Percentiles rank a stretch among this genome's conserved stretches.
These are phyloP conservation scores for Leccinum solheimii DNA, from an alignment of 1,284 basidiomycete species.

Conservation along the genomic window DNA sequence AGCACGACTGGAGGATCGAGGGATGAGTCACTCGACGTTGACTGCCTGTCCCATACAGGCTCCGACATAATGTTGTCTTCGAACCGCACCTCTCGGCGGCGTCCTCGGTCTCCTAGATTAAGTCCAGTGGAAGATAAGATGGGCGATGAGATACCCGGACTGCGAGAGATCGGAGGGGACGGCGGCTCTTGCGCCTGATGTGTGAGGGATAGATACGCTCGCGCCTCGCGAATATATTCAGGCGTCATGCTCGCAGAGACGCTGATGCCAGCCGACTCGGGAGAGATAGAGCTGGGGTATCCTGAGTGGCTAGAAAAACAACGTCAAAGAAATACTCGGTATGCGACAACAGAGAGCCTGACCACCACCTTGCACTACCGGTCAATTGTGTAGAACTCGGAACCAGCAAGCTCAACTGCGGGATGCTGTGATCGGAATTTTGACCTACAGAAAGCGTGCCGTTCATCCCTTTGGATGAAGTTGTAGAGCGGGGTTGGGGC, in stretches of 20 bases:
- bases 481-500: constrained; percentile 8
- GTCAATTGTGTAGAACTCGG: constrained; percentile 18
- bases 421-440: constrained; percentile 18
- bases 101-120: constrained; percentile 29
- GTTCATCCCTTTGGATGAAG: constrained; percentile 15
- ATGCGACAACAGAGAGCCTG: not conserved
- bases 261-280: constrained; percentile 36
- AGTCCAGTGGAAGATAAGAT: constrained; percentile 34
- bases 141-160: constrained; percentile 30
- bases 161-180: constrained; percentile 17
- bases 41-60: constrained; percentile 34
- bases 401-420: constrained; percentile 34
- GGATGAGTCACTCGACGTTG: constrained; percentile 35
- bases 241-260: constrained; percentile 36
- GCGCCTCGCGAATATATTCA: constrained; percentile 36
- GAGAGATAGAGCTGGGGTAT: constrained; percentile 36
- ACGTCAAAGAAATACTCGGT: constrained; percentile 9
- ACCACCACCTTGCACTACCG: constrained; percentile 21
- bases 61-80: constrained; percentile 37
- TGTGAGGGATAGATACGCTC: constrained; percentile 35
- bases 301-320: constrained; percentile 23
- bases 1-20: constrained; percentile 29
- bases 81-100: constrained; percentile 37
- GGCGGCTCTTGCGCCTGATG: constrained; percentile 17
- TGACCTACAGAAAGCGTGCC: constrained; percentile 9